Percentiles rank a stretch among this genome's conserved stretches.
Conservation (phyloP, 2,329 filamentous ascomycete species). For the Coccinonectria pachysandricola region DNA sequence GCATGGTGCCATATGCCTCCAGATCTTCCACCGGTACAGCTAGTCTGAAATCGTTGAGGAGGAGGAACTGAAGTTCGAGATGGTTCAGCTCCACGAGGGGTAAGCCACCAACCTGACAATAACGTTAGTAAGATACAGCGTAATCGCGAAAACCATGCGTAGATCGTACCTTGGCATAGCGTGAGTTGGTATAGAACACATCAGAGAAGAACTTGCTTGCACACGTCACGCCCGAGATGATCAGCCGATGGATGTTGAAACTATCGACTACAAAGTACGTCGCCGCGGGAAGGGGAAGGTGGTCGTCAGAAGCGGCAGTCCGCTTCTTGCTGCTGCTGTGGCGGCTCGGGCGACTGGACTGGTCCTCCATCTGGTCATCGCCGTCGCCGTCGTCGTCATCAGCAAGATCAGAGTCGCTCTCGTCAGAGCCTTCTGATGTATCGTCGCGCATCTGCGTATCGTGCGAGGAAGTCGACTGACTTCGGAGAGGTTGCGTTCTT, state of each 20-base stretch:
- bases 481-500: slow-evolving; percentile 6
- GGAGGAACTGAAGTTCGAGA: slow-evolving; percentile 86
- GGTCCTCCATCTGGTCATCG: slow-evolving; percentile 24
- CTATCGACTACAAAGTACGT: slow-evolving; percentile 90
- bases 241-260: slow-evolving; percentile 94
- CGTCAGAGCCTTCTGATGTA: slow-evolving; percentile 25
- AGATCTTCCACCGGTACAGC: slow-evolving; percentile 90
- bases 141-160: neutral
- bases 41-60: slow-evolving; percentile 92
- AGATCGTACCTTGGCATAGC: slow-evolving; percentile 82
- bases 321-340: slow-evolving; percentile 13
- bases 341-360: slow-evolving; percentile 15
- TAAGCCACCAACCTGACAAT: slow-evolving; percentile 73
- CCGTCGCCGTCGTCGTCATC: slow-evolving; percentile 39
- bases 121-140: slow-evolving; percentile 5
- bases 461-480: slow-evolving; percentile 8
- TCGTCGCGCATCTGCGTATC: slow-evolving; percentile 23
- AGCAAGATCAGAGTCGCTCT: slow-evolving; percentile 40
- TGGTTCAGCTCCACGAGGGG: slow-evolving; percentile 91
- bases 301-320: slow-evolving; percentile 15
- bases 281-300: slow-evolving; percentile 22
- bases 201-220: slow-evolving; percentile 99
- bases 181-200: slow-evolving; percentile 97
- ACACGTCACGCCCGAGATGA: slow-evolving; percentile 95
- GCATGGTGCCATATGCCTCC: slow-evolving; percentile 95